These are phyloP conservation scores for Trebouxia sp. DNA, from an alignment of 139 green algal species.

Conservation along the genomic window DNA sequence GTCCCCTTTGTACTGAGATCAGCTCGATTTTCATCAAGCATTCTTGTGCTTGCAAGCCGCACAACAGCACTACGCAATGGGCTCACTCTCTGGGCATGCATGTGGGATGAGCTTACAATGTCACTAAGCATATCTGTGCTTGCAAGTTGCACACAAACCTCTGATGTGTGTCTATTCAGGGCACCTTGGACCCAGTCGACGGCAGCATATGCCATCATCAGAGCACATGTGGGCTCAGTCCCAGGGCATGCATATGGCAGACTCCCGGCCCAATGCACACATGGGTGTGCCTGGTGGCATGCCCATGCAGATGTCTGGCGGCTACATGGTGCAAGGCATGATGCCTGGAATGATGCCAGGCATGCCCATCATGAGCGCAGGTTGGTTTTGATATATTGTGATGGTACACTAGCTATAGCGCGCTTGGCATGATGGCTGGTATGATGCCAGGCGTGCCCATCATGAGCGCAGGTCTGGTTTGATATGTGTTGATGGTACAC, in stretches of 20 bases:
- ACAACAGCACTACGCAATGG: no score
- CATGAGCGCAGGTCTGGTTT: background rate
- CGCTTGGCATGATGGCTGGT: constrained; percentile 7
- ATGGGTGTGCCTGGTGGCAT: constrained; percentile 34
- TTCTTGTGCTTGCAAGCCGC: no score
- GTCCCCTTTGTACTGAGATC: no score
- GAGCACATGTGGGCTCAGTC: background rate
- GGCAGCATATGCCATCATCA: background rate
- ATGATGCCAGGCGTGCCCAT: constrained; percentile 22
- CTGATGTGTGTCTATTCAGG: background rate
- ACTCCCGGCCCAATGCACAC: constrained; percentile 3
- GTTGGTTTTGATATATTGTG: no score
- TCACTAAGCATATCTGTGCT: no score
- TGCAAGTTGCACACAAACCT: no score
- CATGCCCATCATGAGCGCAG: background rate
- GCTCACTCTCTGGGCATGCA: no score
- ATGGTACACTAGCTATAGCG: no score
- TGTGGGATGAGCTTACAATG: no score
- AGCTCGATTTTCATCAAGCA: no score
- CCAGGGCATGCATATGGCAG: constrained; percentile 7
- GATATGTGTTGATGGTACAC: no score
- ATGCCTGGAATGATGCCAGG: constrained; percentile 21
- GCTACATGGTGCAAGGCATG: constrained; percentile 16
- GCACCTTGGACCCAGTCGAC: background rate
- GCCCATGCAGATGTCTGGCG: constrained; percentile 9